These are phyloP conservation scores for Hypoxylon rickii DNA, from an alignment of 495 filamentous ascomycete species.

Conservation along the genomic window DNA sequence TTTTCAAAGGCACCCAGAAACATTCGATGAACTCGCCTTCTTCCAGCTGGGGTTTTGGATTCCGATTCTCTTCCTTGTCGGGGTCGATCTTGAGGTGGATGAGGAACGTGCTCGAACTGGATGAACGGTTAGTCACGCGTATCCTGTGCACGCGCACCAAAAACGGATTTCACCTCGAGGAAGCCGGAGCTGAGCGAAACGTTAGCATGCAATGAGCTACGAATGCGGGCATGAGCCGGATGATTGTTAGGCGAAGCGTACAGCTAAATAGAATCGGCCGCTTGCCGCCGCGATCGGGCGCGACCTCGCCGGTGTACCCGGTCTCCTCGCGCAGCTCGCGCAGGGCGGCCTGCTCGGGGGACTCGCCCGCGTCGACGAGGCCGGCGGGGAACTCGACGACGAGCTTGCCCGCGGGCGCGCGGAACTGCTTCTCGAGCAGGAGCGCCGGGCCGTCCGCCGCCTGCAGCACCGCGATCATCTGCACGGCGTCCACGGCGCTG, in stretches of 20 bases:
- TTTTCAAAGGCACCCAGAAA: conserved; percentile 65
- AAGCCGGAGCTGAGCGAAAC: conserved; percentile 38
- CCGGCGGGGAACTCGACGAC: conserved; percentile 78
- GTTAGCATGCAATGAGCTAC: background rate
- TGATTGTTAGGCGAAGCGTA: conserved; percentile 39
- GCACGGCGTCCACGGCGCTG: conserved; percentile 73
- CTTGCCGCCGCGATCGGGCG: conserved; percentile 35
- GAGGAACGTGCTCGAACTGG: conserved; percentile 71
- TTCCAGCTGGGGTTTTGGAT: conserved; percentile 68
- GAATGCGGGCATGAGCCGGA: background rate
- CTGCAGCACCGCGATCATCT: conserved; percentile 73
- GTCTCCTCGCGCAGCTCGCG: conserved; percentile 82
- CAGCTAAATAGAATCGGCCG: conserved; percentile 77
- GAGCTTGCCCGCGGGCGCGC: conserved; percentile 71
- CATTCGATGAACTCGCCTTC: conserved; percentile 79
- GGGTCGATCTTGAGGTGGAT: conserved; percentile 69
- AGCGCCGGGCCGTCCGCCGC: conserved; percentile 55
- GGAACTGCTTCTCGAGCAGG: conserved; percentile 75
- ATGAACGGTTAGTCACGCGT: conserved; percentile 50
- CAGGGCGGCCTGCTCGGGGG: conserved; percentile 68
- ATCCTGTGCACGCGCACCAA: background rate
- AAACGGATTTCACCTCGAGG: conserved; percentile 34
- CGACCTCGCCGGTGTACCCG: conserved; percentile 70
- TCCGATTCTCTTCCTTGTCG: conserved; percentile 58
- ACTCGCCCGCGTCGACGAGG: conserved; percentile 73